Evolutionary conservation across 208 protist genomes (phyloP), one percentile per base, ranked within the genome.

Genomic region (Leishmania aethiopica): DNA sequence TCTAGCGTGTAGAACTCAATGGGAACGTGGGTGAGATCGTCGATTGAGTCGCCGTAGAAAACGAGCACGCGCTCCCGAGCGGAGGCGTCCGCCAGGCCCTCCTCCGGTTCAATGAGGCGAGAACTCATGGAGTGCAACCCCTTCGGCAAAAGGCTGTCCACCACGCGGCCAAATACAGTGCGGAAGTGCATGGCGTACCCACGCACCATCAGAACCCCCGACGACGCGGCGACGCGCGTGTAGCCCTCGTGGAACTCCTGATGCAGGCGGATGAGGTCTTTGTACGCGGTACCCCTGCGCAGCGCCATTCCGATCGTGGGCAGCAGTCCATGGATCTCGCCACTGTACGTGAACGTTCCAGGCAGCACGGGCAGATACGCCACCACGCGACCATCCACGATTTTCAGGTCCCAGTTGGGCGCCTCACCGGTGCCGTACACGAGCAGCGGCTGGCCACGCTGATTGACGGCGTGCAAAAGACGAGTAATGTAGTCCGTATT

Each of bases 1-100:
- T 98, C 95, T 42, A 97, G 78, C n/a, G 92, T 97, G 86, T 93
- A 98, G 88, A 98, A 97, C 82, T 98, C 96, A 67, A 98, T 92
- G 28, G 96, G 96, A 67, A 98, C 89, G 88, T 93, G 90, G 5
- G 90, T 96, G 74, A 98, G 87, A 77, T 97, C 93, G 71, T 93
- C 89, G 19, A 80, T 71, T 49, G 90, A 94, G 47, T 92, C 85
- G 37, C 95, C 95, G 84, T 92, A 95, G 81, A 98, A 97, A 76
- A 96, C 90, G 89, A 98, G 97, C 35, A 95, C 96, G 51, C 93
- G 90, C 70, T 97, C 90, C 47, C 89, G 90, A 53, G 71, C 70
- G 53, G 82, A 60, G 32, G 86, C 73, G 37, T 88, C 82, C 1
- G 75, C 77, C 45, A 79, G 67, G 78, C 84, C 77, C 72, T 93